Conservation (phyloP, 768 basidiomycete species). For the Lepiota brunneoincarnata region DNA sequence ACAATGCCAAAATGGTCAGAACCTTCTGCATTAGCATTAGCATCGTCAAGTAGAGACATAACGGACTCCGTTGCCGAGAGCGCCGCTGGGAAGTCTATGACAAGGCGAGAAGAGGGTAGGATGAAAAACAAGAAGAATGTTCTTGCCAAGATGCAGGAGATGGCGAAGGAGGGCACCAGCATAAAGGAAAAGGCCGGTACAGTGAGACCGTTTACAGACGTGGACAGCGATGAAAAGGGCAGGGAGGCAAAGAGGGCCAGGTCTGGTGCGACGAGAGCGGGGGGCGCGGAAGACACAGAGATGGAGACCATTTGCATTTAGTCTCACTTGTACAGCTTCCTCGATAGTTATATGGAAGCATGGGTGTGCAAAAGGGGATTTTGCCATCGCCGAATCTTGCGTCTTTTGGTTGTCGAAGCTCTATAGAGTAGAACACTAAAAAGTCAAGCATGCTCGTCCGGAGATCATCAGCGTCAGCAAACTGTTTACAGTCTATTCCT, state of each 20-base stretch:
- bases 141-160: slow-evolving; percentile 1
- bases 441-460: too few relatives aligned
- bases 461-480: too few relatives aligned
- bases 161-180: background rate
- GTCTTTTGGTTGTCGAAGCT: too few relatives aligned
- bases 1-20: slow-evolving; percentile 11
- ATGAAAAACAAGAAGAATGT: slow-evolving; percentile 11
- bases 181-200: background rate
- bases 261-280: slow-evolving; percentile 3
- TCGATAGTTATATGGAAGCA: too few relatives aligned
- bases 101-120: slow-evolving; percentile 4
- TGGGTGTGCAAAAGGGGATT: too few relatives aligned
- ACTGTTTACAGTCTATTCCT: too few relatives aligned
- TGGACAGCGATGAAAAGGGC: slow-evolving; percentile 1
- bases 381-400: too few relatives aligned
- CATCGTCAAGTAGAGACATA: background rate
- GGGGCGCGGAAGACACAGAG: background rate
- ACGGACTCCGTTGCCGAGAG: background rate
- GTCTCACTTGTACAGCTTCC: too few relatives aligned
- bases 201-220: slow-evolving; percentile 5
- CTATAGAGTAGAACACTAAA: too few relatives aligned
- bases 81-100: background rate
- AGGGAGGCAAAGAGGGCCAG: slow-evolving; percentile 18
- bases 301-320: background rate
- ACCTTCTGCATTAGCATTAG: background rate